Conservation (phyloP, 2,329 filamentous ascomycete genomes). For the Penicillium paneum region DNA sequence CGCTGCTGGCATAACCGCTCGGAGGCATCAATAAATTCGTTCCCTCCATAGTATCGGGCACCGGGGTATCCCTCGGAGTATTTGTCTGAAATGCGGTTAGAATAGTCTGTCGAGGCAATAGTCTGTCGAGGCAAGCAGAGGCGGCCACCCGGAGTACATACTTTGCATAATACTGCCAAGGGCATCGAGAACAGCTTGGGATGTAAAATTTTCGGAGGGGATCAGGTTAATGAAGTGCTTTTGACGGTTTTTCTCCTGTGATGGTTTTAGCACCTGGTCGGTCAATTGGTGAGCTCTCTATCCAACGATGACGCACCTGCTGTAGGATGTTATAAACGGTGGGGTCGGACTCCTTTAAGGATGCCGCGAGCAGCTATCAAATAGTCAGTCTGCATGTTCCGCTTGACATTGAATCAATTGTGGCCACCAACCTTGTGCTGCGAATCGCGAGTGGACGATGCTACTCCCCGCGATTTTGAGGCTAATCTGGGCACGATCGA, state of each 20-base stretch:
- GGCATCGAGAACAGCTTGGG: slow-evolving; percentile 85
- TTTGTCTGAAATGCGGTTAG: slow-evolving; percentile 63
- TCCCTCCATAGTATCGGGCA: slow-evolving; percentile 93
- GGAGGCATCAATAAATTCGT: slow-evolving; percentile 90
- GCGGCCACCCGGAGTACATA: slow-evolving; percentile 44
- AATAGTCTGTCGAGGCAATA: not conserved
- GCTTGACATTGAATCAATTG: not conserved
- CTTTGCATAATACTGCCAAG: slow-evolving; percentile 94
- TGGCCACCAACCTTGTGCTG: slow-evolving; percentile 40
- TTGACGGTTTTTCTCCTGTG: slow-evolving; percentile 87
- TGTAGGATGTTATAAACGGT: slow-evolving; percentile 84
- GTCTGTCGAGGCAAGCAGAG: not conserved
- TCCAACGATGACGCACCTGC: slow-evolving; percentile 59
- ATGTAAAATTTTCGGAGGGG: slow-evolving; percentile 93
- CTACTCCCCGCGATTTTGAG: slow-evolving; percentile 37
- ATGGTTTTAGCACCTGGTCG: slow-evolving; percentile 15
- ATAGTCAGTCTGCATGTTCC: slow-evolving; percentile 8
- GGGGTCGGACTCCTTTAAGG: slow-evolving; percentile 81
- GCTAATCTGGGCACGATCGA: slow-evolving; percentile 21
- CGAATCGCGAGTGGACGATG: slow-evolving; percentile 38
- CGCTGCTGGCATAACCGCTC: slow-evolving; percentile 87
- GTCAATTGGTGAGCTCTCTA: slow-evolving; percentile 6
- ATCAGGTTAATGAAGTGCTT: slow-evolving; percentile 99
- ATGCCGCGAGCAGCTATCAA: slow-evolving; percentile 69
- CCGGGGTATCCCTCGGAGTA: slow-evolving; percentile 98